Conservation (phyloP, 805 yeast species). For the Myxozyma mucilagina region DNA sequence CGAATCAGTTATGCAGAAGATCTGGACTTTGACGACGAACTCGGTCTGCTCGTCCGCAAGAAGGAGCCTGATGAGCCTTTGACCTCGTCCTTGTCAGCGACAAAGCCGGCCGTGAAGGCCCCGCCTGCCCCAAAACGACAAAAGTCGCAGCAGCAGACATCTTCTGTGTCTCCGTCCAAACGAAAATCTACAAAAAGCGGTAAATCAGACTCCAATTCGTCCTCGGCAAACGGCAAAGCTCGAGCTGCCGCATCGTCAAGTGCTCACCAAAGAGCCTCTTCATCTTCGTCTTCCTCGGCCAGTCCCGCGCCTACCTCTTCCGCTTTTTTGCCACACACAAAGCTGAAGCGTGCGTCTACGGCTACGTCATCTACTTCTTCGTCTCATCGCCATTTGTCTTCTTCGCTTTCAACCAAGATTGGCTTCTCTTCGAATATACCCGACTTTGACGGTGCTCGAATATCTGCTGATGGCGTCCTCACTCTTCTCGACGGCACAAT, state of each 20-base stretch:
- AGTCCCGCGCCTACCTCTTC: constrained; percentile 2
- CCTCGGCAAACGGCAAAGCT: background rate
- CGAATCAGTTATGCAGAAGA: constrained; percentile 38
- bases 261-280: too few relatives aligned
- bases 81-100: too few relatives aligned
- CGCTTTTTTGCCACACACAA: background rate
- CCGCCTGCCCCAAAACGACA: background rate
- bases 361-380: background rate
- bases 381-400: background rate
- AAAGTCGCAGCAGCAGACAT: background rate
- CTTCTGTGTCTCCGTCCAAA: too few relatives aligned
- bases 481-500: constrained; percentile 35
- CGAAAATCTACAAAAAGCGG: too few relatives aligned
- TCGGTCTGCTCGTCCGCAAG: background rate
- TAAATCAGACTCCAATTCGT: background rate
- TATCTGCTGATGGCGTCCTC: constrained; percentile 39
- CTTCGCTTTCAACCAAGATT: background rate
- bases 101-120: too few relatives aligned
- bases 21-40: constrained; percentile 22
- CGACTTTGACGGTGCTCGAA: constrained; percentile 45
- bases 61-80: background rate
- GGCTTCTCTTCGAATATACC: constrained; percentile 38
- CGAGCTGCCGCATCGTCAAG: background rate
- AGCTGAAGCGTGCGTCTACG: background rate
- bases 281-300: background rate